Base-by-base conservation (phyloP, 2,329 filamentous ascomycete species). In the Fusarium secorum region DNA sequence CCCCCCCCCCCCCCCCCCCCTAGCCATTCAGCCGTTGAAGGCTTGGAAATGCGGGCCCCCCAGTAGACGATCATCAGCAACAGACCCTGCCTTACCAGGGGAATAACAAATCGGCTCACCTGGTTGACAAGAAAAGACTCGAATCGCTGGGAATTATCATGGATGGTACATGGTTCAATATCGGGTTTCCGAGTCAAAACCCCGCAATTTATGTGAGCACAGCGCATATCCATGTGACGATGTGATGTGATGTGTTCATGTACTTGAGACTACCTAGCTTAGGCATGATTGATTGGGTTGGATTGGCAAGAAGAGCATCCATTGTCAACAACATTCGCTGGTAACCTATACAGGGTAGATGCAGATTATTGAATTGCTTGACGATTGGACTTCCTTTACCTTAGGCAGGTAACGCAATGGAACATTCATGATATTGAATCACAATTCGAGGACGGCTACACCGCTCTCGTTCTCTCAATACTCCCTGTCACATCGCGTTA, bases 51-150 rank as follows among this genome's bases (percentile, higher is more conserved):
- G 68, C 46, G 64, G 60, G 30, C 24, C 57, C 48, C 38, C 68
- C 54, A 72, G 30, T 26, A 67, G 56, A 51, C 28, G 64, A 66
- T 66, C 56, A 39, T 38, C 28, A 22, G 39, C 28, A 52, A 36
- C 14, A 5, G n/a, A 41, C 58, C 46, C 28, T 48, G 45, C 53
- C 35, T 36, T n/a, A 26, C 56, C 60, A 39, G 48, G 64, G 11
- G 14, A 17, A n/a, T 9, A 52, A 30, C 58, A 51, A 46, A 64
- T 68, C 51, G 32, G 39, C 52, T 39, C 35, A 51, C 14, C 48
- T 64, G 36, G 38, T 46, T 28, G 33, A 38, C 33, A 26, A 39
- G 14, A 20, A 20, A 58, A 52, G 18, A 35, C 35, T 62, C 42
- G 30, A 44, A 62, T 62, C 41, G 41, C 41, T 18, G 26, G 26